Base-by-base conservation (phyloP, 202 grass and related monocot species). In the Brachypodium distachyon region DNA sequence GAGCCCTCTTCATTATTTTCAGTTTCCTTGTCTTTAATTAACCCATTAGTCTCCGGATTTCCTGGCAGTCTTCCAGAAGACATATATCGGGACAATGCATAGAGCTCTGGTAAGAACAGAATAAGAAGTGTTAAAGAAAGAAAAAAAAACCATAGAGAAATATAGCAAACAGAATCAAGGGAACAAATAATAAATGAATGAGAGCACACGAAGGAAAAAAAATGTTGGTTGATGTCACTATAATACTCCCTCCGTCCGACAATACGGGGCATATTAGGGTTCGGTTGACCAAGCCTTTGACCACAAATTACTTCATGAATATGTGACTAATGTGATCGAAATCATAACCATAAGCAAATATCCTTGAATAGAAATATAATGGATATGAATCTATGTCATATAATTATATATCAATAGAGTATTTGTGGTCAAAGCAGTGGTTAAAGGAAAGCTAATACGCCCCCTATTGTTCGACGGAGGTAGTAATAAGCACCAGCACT, bases 51-150 rank as follows among this genome's bases (percentile, higher is more conserved):
- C 40, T 84, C 56, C 47, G 70, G 71, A 81, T 87, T 84, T 33
- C 40, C 74, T 14, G 75, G 73, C 53, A 64, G 16, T 36, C 67
- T 90, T 69, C 80, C 61, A 73, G 91, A 82, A 52, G 81, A 69
- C 78, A 99, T 88, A 71, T 96, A 99, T 38, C 96, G 80, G 70
- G 78, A 96, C 72, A 99, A 81, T 28, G 85, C 91, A 90, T 99
- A 99, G 9, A 99, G 87, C 54, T 99, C 96, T 98, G 70, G 22
- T 69, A 87, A 41, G 47, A 81, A 59, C 5, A 65, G 62, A 61
- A 75, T 18, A 79, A 27, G 18, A 22, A 50, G 77, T 19, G 37
- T 73, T 37, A 85, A 68, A 83, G 18, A 75, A 78, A 59, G 25
- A 72, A 54, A 33, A 21, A 9, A 74, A 4, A 2, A n/a, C n/a